Conservation (phyloP, 2,329 filamentous ascomycete genomes). For the Apiospora hydei region DNA sequence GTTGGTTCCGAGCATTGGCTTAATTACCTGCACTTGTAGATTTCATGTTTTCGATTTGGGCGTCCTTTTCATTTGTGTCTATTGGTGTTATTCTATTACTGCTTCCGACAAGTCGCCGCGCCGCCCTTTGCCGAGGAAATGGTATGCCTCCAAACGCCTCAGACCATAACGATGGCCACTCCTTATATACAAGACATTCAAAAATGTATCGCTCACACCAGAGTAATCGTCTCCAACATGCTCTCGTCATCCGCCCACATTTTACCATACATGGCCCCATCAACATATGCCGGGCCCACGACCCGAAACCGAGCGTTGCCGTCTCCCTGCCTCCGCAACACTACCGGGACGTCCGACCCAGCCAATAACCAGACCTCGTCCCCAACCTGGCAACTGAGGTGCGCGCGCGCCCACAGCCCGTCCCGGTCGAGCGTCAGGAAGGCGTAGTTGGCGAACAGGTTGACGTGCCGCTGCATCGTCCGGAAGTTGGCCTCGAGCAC, state of each 20-base stretch:
- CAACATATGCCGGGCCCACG: neutral
- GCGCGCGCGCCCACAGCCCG: neutral
- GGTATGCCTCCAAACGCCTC: neutral
- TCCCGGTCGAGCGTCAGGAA: neutral
- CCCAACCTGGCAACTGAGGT: neutral
- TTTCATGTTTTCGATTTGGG: neutral
- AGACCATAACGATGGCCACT: neutral
- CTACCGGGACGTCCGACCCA: neutral
- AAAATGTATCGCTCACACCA: neutral
- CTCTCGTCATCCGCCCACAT: neutral
- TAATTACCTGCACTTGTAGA: neutral
- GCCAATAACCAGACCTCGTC: neutral
- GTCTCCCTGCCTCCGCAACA: neutral
- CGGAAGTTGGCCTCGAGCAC: neutral
- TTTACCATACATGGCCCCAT: neutral
- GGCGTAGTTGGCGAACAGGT: neutral
- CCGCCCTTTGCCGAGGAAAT: too few species aligned
- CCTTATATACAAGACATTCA: too few species aligned
- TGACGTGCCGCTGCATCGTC: slow-evolving; percentile 2
- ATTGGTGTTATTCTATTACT: too few species aligned
- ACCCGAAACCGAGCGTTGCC: neutral
- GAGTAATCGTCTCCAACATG: neutral
- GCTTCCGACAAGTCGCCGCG: too few species aligned
- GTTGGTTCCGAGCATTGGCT: neutral
- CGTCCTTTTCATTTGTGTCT: too few species aligned